These are phyloP conservation scores for Entomophthora muscae DNA, from an alignment of 371 early-diverging fungal species.

Conservation along the genomic window DNA sequence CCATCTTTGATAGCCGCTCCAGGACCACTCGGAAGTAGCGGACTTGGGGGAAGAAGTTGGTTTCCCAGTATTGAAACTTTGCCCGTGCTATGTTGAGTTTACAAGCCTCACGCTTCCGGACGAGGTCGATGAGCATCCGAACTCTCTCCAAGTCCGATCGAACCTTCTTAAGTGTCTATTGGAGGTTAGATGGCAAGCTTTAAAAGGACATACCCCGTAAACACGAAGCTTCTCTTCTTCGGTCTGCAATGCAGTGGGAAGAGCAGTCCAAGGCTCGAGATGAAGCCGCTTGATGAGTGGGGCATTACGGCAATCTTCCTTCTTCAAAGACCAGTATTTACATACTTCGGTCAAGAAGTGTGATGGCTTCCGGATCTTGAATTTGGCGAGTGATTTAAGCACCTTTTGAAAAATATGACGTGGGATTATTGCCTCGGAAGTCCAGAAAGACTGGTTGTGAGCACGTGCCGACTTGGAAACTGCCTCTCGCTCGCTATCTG, in stretches of 20 bases:
- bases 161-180: conserved; percentile 23
- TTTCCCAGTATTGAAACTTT: conserved; percentile 30
- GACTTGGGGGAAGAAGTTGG: conserved; percentile 53
- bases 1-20: conserved; percentile 9
- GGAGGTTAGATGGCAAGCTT: neutral
- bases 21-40: conserved; percentile 12
- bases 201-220: conserved; percentile 14
- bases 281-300: conserved; percentile 88
- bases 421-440: conserved; percentile 48
- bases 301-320: conserved; percentile 69
- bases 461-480: conserved; percentile 38
- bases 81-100: conserved; percentile 43
- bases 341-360: conserved; percentile 45
- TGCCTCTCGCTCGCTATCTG: conserved; percentile 12
- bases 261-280: conserved; percentile 90
- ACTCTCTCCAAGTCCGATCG: conserved; percentile 74
- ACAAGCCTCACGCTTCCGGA: conserved; percentile 69
- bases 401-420: conserved; percentile 42
- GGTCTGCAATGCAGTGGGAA: conserved; percentile 41
- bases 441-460: conserved; percentile 31
- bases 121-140: conserved; percentile 68
- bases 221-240: conserved; percentile 28
- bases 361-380: conserved; percentile 27
- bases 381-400: conserved; percentile 24
- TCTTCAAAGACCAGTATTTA: conserved; percentile 88